Conservation (phyloP, 2,329 filamentous ascomycete genomes). For the Verticillium dahliae region DNA sequence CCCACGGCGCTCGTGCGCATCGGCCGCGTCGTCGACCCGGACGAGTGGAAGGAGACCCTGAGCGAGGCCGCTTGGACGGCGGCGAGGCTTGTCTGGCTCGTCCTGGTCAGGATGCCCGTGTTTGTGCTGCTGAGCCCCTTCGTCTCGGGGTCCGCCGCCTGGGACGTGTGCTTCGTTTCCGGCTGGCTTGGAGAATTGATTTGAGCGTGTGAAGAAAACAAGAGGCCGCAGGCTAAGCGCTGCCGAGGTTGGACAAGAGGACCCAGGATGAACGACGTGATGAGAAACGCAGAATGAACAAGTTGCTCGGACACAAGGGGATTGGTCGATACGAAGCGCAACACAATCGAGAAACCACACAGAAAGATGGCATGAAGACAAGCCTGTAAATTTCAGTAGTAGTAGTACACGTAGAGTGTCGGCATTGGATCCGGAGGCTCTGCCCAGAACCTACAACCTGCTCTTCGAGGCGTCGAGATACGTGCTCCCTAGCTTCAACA, state of each 20-base stretch:
- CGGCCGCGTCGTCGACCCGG: not conserved
- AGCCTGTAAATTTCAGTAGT: not conserved
- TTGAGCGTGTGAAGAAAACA: not conserved
- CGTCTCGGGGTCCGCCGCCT: not conserved
- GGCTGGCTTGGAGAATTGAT: not conserved
- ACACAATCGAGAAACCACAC: no score
- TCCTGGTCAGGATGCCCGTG: not conserved
- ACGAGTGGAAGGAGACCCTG: not conserved
- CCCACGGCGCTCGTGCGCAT: not conserved
- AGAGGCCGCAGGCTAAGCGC: no score
- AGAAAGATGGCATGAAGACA: no score
- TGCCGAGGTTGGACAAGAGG: no score
- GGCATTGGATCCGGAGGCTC: not conserved
- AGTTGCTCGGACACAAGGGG: no score
- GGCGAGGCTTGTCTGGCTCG: not conserved
- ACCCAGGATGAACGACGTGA: no score
- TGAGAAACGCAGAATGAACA: no score
- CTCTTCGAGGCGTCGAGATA: conserved; percentile 47
- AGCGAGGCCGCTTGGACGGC: not conserved
- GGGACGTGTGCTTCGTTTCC: not conserved
- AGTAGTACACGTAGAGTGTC: not conserved
- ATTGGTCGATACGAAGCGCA: no score
- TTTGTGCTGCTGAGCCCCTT: not conserved
- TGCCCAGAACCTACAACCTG: conserved; percentile 27
- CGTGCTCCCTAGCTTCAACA: conserved; percentile 54